Evolutionary conservation across 768 basidiomycete species (phyloP), one percentile per base, ranked within the genome.

Genomic region (Lentinula detonsa): DNA sequence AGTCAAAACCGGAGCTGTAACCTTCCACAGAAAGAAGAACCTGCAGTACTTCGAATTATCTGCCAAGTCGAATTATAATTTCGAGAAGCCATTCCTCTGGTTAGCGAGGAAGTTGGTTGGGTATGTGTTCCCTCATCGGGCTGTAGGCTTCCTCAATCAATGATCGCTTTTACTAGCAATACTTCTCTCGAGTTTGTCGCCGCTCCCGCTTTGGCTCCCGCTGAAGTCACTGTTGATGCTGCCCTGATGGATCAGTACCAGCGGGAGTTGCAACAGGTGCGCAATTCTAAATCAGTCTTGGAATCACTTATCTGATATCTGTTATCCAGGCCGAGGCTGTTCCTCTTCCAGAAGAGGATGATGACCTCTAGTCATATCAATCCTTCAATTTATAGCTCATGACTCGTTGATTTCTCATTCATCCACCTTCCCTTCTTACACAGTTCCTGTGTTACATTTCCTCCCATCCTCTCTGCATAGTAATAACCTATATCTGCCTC

Each of bases 11-110:
- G 93, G 93, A 55, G 87, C 90, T 46, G 97, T 99, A 63, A 99
- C 97, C 49, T 99, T 99, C 89, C 97, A 98, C 84, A 85, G 97
- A 73, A 99, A 99, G 92, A 99, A 99, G 85, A 98, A 96, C 78
- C 84, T 99, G 57, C 97, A 98, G 73, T 99, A 99, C 81, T 99
- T 95, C 73, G 97, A 99, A 72, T 98, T 99, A 67, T 98, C 97
- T 0, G 97, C 97, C 58, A 99, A 99, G 78, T 98, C 95, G 50
- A 99, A 99, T 83, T 99, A 98, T 77, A 99, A 99, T 83, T 98
- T 98, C 72, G 97, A 99, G 78, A 98, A 98, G 75, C 97, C 97
- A 54, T 98, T 99, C 93, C 84, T 99, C 65, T 98, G 97, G 97
- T 83, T 98, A 73, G 95, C 93, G 62, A 86, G 94, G 80, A 99